These are phyloP conservation scores for Paraurostyla sp. DNA, from an alignment of 73 alveolate species.

Conservation along the genomic window DNA sequence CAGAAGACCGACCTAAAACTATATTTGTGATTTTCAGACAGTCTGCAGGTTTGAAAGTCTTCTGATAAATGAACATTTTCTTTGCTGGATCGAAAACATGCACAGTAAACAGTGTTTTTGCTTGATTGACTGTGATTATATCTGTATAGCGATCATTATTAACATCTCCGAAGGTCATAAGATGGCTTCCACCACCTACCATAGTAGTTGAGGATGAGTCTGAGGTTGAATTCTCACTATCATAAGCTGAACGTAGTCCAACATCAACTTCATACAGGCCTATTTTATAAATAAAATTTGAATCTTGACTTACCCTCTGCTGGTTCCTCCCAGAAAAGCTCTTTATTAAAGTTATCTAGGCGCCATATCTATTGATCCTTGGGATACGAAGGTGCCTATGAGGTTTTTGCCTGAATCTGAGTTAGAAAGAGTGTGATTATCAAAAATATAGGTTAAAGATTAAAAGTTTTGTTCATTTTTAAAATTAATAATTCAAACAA, in stretches of 20 bases:
- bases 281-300: neutral
- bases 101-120: conserved; percentile 44
- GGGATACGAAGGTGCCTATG: neutral
- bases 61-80: conserved; percentile 45
- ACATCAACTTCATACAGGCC: conserved; percentile 66
- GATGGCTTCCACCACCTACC: conserved; percentile 28
- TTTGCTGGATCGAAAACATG: conserved; percentile 38
- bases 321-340: conserved; percentile 65
- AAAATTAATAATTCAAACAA: too few species aligned
- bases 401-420: neutral
- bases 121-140: conserved; percentile 61
- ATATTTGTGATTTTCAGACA: conserved; percentile 41
- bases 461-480: too few species aligned
- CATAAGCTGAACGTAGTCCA: conserved; percentile 36
- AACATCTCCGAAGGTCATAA: conserved; percentile 58
- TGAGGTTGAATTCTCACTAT: neutral
- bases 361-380: neutral
- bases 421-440: too few species aligned
- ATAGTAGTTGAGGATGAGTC: neutral
- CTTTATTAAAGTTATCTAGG: conserved; percentile 51
- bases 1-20: conserved; percentile 47
- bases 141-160: conserved; percentile 72
- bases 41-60: conserved; percentile 16
- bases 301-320: conserved; percentile 10
- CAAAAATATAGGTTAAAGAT: too few species aligned